These are phyloP conservation scores for Pseudozyma tsukubaensis DNA, from an alignment of 1,284 basidiomycete species.

Conservation along the genomic window DNA sequence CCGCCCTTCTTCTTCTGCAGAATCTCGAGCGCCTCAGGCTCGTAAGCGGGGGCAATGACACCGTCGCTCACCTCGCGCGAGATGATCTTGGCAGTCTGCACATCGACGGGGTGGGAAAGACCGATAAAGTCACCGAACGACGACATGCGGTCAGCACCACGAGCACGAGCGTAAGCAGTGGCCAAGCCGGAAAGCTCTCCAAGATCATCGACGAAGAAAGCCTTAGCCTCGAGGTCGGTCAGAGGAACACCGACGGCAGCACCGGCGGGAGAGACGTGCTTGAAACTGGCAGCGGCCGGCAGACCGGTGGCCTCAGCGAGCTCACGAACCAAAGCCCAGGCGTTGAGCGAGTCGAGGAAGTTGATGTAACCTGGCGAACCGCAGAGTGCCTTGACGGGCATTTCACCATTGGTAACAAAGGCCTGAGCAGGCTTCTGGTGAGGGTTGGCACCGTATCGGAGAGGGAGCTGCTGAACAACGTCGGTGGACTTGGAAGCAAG, in stretches of 20 bases:
- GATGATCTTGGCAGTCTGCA: conserved; percentile 94
- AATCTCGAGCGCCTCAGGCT: conserved; percentile 86
- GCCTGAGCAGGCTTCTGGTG: conserved; percentile 99
- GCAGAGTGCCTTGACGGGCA: conserved; percentile 93
- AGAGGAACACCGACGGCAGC: conserved; percentile 79
- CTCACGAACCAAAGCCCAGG: conserved; percentile 95
- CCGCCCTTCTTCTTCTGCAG: conserved; percentile 97
- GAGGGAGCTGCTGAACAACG: conserved; percentile 75
- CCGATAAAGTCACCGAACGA: conserved; percentile 99
- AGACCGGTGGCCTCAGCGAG: conserved; percentile 82
- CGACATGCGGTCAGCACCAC: conserved; percentile 98
- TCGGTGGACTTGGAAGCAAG: conserved; percentile 69
- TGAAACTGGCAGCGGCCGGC: conserved; percentile 98
- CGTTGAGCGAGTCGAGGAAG: conserved; percentile 96
- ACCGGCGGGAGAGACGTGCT: conserved; percentile 98
- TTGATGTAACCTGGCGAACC: conserved; percentile 99
- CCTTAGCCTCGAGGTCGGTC: conserved; percentile 86
- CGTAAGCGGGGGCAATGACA: conserved; percentile 94
- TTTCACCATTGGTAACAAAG: conserved; percentile 85
- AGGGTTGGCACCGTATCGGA: conserved; percentile 97
- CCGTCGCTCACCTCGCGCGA: conserved; percentile 98
- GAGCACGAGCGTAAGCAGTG: conserved; percentile 92
- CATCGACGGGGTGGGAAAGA: conserved; percentile 89
- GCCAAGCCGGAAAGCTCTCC: conserved; percentile 89
- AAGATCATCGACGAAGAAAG: conserved; percentile 95